phyloP scores from a whole-genome alignment of 2,329 filamentous ascomycete genomes.

The Diaporthe australafricana region DNA sequence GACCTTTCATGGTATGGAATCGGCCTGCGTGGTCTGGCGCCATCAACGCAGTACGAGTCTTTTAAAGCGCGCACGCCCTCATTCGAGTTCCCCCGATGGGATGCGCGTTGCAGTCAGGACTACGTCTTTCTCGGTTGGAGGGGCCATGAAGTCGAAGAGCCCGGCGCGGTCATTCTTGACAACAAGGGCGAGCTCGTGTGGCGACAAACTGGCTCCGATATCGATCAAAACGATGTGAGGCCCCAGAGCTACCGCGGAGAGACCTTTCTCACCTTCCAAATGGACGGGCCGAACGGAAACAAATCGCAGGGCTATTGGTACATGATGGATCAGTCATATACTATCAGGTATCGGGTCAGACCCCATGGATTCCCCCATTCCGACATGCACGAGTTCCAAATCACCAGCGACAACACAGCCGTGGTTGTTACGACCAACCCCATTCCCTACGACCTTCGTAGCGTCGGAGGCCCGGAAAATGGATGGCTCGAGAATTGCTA shows the following conservation, averaged over 20 bases:
- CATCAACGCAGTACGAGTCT: conserved; percentile 35
- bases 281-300: conserved; percentile 32
- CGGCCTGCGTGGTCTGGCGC: conserved; percentile 33
- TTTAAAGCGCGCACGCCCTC: conserved; percentile 33
- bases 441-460: conserved; percentile 45
- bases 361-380: conserved; percentile 46
- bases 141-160: conserved; percentile 37
- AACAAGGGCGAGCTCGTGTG: conserved; percentile 43
- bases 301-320: conserved; percentile 31
- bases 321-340: conserved; percentile 37
- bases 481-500: conserved; percentile 49
- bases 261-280: conserved; percentile 51
- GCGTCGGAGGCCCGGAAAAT: conserved; percentile 47
- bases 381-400: conserved; percentile 57
- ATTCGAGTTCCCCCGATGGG: conserved; percentile 39
- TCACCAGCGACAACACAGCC: conserved; percentile 54
- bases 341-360: conserved; percentile 27
- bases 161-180: conserved; percentile 43
- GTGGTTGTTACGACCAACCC: conserved; percentile 56
- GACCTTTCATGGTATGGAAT: conserved; percentile 37
- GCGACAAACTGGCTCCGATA: conserved; percentile 38
- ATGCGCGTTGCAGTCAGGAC: conserved; percentile 37
- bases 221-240: conserved; percentile 37
- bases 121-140: conserved; percentile 38
- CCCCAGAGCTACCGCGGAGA: conserved; percentile 48